Evolutionary conservation across 768 basidiomycete genomes (phyloP).

Genomic region (Termitomyces sp.): DNA sequence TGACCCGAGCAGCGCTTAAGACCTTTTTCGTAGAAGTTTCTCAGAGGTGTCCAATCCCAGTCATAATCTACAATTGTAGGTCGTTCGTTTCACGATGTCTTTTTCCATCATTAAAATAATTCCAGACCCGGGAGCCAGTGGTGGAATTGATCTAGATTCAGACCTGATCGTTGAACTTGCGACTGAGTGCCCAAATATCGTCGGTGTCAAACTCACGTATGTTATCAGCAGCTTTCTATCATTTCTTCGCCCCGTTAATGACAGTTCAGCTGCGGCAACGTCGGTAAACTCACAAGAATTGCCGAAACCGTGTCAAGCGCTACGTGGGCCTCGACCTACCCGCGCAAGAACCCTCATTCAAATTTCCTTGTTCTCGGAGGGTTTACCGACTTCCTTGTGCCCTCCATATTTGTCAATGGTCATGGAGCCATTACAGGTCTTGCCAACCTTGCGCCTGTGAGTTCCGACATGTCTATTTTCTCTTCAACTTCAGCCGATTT

Average conservation of each 20-base stretch:
- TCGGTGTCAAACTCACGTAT: conserved; percentile 87
- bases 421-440: conserved; percentile 92
- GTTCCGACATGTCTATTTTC: conserved; percentile 16
- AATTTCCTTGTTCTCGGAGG: conserved; percentile 88
- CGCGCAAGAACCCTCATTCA: conserved; percentile 61
- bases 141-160: conserved; percentile 89
- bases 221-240: conserved; percentile 21
- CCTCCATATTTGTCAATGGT: conserved; percentile 66
- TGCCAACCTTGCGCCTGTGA: conserved; percentile 76
- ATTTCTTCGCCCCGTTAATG: background rate
- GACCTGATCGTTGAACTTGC: conserved; percentile 84
- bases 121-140: conserved; percentile 80
- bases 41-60: conserved; percentile 78
- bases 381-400: conserved; percentile 77
- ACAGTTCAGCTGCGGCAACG: conserved; percentile 71
- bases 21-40: conserved; percentile 75
- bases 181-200: conserved; percentile 67
- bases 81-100: conserved; percentile 8
- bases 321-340: conserved; percentile 52
- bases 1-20: conserved; percentile 71
- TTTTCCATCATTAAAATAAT: conserved; percentile 6
- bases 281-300: conserved; percentile 88
- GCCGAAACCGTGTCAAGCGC: conserved; percentile 59
- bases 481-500: background rate
- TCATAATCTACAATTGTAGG: conserved; percentile 87